Base-by-base conservation (phyloP, 1,284 basidiomycete species). In the Caloboletus inedulis region DNA sequence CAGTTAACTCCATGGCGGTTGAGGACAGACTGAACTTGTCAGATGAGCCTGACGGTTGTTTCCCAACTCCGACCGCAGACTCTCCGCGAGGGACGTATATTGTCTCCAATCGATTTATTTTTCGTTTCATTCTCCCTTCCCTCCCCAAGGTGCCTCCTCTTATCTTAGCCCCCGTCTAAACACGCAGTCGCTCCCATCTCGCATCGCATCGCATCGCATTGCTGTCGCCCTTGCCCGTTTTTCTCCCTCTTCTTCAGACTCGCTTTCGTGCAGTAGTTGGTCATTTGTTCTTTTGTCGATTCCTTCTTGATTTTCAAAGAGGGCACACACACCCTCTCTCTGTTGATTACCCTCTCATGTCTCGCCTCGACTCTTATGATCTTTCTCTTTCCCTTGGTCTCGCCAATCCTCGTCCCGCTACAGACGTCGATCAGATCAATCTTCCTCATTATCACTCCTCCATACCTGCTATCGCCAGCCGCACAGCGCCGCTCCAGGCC, bases 341-440 rank as follows among this genome's bases (percentile, higher is more conserved):
- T 7, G 21, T 47, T 43, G 42, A 54, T 52, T 43, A 30, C 37
- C 23, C 18, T 45, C 35, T 52, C 52, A 71, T 77, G 75, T 73
- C 75, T 61, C 74, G 61, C 52, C 61, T 66, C 49, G 73, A 74
- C 51, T 57, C 66, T 43, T 70, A 76, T 60, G 80, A 81, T 52
- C 74, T 71, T 58, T 76, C 79, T 52, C 71, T 70, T 54, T 69
- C 74, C 16, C 65, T 71, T 9, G 72, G 72, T 40, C 59, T 72
- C 43, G 57, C 51, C 18, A 47, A 41, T n/a, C 37, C 46, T 44
- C 67, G 55, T 43, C 49, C 60, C 13, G n/a, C 54, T 35, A 30
- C 52, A 18, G 61, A 62, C 53, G 46, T 56, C 52, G 60, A 60
- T 58, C 58, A 52, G 46, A 51, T 59, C 52, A 52, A 34, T 48